A percentile compares a stretch with the other conserved stretches of the same genome.
Evolutionary conservation across 169 alveolate species (phyloP).

Genomic region (Ophryocystis elektroscirrha): DNA sequence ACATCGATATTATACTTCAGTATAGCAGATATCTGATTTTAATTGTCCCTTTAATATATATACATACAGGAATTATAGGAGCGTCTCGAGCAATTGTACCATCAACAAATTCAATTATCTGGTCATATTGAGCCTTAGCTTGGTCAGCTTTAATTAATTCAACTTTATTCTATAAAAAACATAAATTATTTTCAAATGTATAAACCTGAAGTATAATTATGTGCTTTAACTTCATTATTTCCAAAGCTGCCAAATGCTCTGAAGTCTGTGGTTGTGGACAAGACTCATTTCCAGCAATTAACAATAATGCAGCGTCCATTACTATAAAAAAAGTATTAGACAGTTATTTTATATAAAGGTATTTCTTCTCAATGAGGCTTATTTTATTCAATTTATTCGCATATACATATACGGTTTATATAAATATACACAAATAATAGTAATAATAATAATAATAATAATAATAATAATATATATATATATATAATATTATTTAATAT

Average conservation of each 20-base stretch:
- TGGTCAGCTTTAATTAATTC: conserved; percentile 84
- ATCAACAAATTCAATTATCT: conserved; percentile 61
- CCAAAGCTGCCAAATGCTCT: conserved; percentile 99
- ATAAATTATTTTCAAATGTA: not conserved
- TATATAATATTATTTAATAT: too few species aligned
- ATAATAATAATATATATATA: too few species aligned
- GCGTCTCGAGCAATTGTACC: conserved; percentile 87
- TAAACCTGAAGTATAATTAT: conserved; percentile 63
- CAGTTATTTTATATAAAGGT: too few species aligned
- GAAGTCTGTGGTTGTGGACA: conserved; percentile 96
- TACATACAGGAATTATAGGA: conserved; percentile 79
- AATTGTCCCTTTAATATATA: not conserved
- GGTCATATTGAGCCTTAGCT: conserved; percentile 77
- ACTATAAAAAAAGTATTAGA: too few species aligned
- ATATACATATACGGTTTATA: too few species aligned
- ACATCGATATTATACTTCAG: conserved; percentile 85
- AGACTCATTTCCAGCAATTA: conserved; percentile 58
- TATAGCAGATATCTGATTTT: conserved; percentile 32
- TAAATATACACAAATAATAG: too few species aligned
- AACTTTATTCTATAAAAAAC: conserved; percentile 66
- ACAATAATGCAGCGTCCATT: conserved; percentile 93
- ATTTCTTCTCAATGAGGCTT: too few species aligned
- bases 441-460: too few species aligned
- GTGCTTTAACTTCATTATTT: conserved; percentile 86
- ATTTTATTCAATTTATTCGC: too few species aligned